Evolutionary conservation across 257 asterid species (phyloP), one percentile per base, ranked within the genome.

Genomic region (Petunia axillaris): DNA sequence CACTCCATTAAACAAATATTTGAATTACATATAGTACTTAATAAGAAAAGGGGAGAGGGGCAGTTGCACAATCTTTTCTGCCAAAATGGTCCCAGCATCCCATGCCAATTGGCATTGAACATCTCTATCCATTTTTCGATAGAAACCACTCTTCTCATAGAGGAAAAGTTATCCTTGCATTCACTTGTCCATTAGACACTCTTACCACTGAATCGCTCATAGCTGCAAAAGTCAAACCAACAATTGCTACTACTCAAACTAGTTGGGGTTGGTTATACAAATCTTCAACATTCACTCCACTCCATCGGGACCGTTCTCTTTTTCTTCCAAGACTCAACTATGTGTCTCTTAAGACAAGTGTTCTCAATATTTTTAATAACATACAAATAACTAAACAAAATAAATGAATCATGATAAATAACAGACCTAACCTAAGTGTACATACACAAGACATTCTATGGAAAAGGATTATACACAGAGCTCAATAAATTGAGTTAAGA

Each of bases 1-100:
- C 76, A 68, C 44, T 44, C n/a, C 36, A 44, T 43, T 43, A 43
- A 66, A 41, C 76, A 67, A 11, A 43, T 43, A 10, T 43, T 44
- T 8, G 16, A 8, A 44, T 4, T 8, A 44, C 40, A 68, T 68
- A 25, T 25, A 25, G 25, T 25, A 68, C 55, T 68, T n/a, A 44
- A 44, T 8, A 44, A 8, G 57, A 68, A 53, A 35, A 10, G 3
- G 6, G 59, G 25, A 35, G 25, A 15, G 16, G 59, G 2, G 41
- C 10, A 70, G 25, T 36, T 70, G 77, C 77, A 46, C 77, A 25
- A 46, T 70, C 43, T 70, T 70, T 70, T 70, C 46, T 25, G 39
- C 25, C 1, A 46, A 66, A 66, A 66, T 15, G 53, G 38, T 15
- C 54, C 75, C 7, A 40, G 52, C 75, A 66, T 41, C 75, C 53